Percentiles rank a stretch among this genome's conserved stretches.
phyloP scores from a whole-genome alignment of 257 asterid species.

The Lycium ferocissimum region DNA sequence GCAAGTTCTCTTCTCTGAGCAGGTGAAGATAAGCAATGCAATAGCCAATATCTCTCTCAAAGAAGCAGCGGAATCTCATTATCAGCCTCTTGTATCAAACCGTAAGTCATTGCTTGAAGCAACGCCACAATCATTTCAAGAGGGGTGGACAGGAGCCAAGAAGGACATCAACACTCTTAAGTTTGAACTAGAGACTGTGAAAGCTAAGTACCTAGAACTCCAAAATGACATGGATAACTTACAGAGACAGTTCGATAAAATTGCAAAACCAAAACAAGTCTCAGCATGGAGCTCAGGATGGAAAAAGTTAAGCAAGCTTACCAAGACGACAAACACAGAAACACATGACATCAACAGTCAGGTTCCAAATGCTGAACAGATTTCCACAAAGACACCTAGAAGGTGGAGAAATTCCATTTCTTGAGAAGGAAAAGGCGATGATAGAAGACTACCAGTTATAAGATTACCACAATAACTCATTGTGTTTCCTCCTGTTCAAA shows the following conservation, averaged over 20 bases:
- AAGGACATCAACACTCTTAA: constrained; percentile 91
- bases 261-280: constrained; percentile 62
- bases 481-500: neutral
- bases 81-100: constrained; percentile 69
- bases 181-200: constrained; percentile 80
- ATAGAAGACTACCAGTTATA: constrained; percentile 24
- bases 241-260: constrained; percentile 81
- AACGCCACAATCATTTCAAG: constrained; percentile 94
- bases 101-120: constrained; percentile 84
- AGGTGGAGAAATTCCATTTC: constrained; percentile 97
- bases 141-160: constrained; percentile 94
- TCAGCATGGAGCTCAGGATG: constrained; percentile 84
- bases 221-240: constrained; percentile 73
- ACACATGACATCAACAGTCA: constrained; percentile 47
- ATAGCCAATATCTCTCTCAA: constrained; percentile 68
- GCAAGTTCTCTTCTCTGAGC: constrained; percentile 94
- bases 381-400: constrained; percentile 58
- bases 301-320: constrained; percentile 79
- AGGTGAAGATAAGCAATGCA: constrained; percentile 89
- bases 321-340: constrained; percentile 55
- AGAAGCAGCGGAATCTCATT: constrained; percentile 64
- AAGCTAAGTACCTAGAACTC: constrained; percentile 75
- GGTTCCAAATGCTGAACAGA: constrained; percentile 48
- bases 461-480: neutral
- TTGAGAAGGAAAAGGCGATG: constrained; percentile 38